Evolutionary conservation across 2,329 filamentous ascomycete genomes (phyloP), one percentile per base, ranked within the genome.

Genomic region (Fusarium floridanum): DNA sequence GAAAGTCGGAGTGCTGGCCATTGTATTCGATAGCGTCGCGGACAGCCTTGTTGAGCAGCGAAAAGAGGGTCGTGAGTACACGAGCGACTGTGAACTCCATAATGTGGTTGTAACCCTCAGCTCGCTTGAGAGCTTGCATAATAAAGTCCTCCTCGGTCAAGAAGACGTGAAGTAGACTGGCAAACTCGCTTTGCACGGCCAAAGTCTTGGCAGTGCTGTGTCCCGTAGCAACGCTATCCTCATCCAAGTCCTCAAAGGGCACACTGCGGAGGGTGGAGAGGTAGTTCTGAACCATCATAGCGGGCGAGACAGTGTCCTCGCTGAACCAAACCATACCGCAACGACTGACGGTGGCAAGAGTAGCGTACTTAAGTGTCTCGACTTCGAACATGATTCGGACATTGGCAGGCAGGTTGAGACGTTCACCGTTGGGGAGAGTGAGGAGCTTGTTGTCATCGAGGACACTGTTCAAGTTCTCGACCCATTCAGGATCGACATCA

Each of bases 271-370:
- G 90, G 56, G 92, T 91, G 70, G 97, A 91, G 62, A 99, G 90
- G 80, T 99, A 98, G 83, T 98, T 94, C 72, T 91, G 88, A 45
- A 98, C 93, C 91, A 98, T 94, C 93, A 99, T 98, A 75, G 90
- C 90, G 1, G 96, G 91, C 36, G 95, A 96, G 45, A 99, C 96
- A 32, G 95, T 98, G 80, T 99, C 97, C 79, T 98, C 96, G 81
- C 95, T 99, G 85, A 98, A 99, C 97, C 97, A 99, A 16, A 99
- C 97, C 97, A 99, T 99, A 88, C 97, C 97, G 82, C 97, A 99
- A 85, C 97, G 95, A 91, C 94, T 97, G 80, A 99, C 97, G n/a
- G 97, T 99, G 66, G 97, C 97, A 53, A 99, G 90, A 0, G 97
- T 99, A 41, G 97, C 97, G 81, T 99, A 99, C 81, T 97, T 98